Conservation (phyloP, 768 basidiomycete genomes). For the Tulasnella sp. region DNA sequence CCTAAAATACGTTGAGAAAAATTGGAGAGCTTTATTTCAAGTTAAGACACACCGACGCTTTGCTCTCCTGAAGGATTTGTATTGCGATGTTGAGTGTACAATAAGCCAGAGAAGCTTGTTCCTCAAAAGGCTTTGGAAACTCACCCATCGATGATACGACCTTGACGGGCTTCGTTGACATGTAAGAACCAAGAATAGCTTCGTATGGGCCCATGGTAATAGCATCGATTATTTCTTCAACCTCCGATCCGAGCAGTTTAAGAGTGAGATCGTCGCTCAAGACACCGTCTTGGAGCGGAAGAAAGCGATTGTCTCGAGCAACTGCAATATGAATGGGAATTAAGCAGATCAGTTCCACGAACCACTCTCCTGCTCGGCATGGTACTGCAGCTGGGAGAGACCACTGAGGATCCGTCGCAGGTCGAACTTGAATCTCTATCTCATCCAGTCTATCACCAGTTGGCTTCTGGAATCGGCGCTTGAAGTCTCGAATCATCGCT, state of each 20-base stretch:
- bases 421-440: too few relatives aligned
- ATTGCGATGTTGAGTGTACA: too few relatives aligned
- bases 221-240: slow-evolving; percentile 58
- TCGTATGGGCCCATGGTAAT: slow-evolving; percentile 68
- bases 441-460: too few relatives aligned
- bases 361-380: slow-evolving; percentile 67
- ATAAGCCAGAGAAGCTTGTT: too few relatives aligned
- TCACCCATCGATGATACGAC: slow-evolving; percentile 68
- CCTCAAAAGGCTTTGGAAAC: too few relatives aligned
- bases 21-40: too few relatives aligned
- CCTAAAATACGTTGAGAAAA: slow-evolving; percentile 50
- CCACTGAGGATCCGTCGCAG: too few relatives aligned
- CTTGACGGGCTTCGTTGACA: slow-evolving; percentile 64
- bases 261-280: slow-evolving; percentile 50
- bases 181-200: slow-evolving; percentile 64
- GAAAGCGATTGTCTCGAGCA: slow-evolving; percentile 60
- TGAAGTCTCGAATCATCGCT: too few relatives aligned
- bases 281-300: slow-evolving; percentile 66
- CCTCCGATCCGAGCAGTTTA: slow-evolving; percentile 61
- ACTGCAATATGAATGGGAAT: slow-evolving; percentile 69
- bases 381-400: too few relatives aligned
- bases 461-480: too few relatives aligned
- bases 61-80: slow-evolving; percentile 31
- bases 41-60: slow-evolving; percentile 18
- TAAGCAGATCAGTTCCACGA: slow-evolving; percentile 61